Evolutionary conservation across 139 green algal genomes (phyloP).

Genomic region (Eudorina sp.): DNA sequence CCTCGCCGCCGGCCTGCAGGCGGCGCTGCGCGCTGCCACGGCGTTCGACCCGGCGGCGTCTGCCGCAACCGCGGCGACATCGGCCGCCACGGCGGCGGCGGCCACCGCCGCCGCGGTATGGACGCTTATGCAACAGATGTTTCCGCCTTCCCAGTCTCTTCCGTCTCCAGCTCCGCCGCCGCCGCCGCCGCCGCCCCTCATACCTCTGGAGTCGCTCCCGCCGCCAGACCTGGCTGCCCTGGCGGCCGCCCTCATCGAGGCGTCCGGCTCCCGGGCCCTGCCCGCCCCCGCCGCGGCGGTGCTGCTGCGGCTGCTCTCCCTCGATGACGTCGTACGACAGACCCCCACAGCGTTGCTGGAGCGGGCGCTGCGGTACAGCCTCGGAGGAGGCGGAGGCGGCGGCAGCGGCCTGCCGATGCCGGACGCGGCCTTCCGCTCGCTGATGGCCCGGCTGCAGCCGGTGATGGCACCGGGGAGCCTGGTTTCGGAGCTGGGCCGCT

Average conservation of each 20-base stretch:
- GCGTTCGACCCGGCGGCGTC: background rate
- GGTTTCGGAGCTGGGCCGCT: no score
- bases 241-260: no score
- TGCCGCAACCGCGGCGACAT: background rate
- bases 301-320: background rate
- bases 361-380: background rate
- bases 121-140: background rate
- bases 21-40: background rate
- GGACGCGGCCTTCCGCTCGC: background rate
- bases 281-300: conserved; percentile 1
- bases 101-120: background rate
- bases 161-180: background rate
- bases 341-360: background rate
- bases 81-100: no score
- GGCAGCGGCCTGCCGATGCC: background rate
- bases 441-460: background rate
- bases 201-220: background rate
- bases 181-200: background rate
- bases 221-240: no score
- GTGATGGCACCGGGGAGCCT: background rate
- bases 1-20: background rate
- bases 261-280: no score
- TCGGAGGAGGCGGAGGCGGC: background rate
- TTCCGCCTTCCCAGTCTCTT: background rate
- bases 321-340: background rate